phyloP scores from a whole-genome alignment of 2,329 filamentous ascomycete genomes.

The Teratosphaeria nubilosa region DNA sequence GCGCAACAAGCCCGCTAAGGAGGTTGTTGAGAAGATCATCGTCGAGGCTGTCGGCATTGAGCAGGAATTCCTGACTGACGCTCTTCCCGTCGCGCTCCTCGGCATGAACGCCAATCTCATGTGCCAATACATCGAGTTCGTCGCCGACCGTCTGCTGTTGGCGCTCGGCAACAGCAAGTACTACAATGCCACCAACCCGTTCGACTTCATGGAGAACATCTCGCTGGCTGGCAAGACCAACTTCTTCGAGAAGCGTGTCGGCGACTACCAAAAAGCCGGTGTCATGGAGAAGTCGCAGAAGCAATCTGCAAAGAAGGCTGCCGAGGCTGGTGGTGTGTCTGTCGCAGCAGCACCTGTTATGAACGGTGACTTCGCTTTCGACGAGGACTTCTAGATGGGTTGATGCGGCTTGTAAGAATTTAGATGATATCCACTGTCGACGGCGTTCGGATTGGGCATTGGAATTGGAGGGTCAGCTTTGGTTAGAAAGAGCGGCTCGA shows the following conservation, averaged over 20 bases:
- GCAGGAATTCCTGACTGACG: conserved; percentile 95
- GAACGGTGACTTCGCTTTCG: conserved; percentile 76
- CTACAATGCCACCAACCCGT: conserved; percentile 89
- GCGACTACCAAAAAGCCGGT: conserved; percentile 98
- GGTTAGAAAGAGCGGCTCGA: neutral
- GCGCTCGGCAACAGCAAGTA: conserved; percentile 89
- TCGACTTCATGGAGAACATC: conserved; percentile 99
- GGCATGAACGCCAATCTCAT: conserved; percentile 97
- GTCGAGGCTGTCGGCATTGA: conserved; percentile 89
- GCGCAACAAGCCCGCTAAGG: conserved; percentile 76
- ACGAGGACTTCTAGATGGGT: conserved; percentile 80
- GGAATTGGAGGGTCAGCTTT: neutral
- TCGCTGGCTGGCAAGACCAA: conserved; percentile 98
- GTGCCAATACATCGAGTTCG: conserved; percentile 99
- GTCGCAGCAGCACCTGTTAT: conserved; percentile 37
- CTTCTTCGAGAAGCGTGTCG: conserved; percentile 99
- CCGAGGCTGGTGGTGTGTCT: conserved; percentile 25
- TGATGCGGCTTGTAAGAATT: neutral
- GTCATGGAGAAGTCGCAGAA: conserved; percentile 81
- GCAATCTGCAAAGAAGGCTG: conserved; percentile 28
- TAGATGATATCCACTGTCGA: neutral
- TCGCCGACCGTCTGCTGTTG: conserved; percentile 87
- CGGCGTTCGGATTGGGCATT: neutral
- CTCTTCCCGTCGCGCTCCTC: conserved; percentile 81
- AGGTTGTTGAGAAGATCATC: conserved; percentile 78